These are phyloP conservation scores for Flaveria bidentis DNA, from an alignment of 129 eudicot genomes.

Conservation along the genomic window DNA sequence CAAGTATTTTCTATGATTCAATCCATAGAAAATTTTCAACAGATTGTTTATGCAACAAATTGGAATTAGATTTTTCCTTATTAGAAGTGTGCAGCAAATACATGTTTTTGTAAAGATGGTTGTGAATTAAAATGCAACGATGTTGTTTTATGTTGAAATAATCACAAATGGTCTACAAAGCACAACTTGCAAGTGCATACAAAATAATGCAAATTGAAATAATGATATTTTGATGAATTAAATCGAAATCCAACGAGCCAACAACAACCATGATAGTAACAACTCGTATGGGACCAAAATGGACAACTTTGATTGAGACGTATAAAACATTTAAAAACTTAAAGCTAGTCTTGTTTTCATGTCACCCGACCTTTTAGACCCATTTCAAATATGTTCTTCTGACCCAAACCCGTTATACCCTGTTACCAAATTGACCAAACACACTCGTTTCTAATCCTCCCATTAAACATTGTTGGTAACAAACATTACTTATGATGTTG, in stretches of 20 bases:
- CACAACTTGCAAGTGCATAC: conserved; percentile 28
- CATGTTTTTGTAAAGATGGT: neutral
- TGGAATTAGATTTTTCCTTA: too few species aligned
- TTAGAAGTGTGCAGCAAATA: too few species aligned
- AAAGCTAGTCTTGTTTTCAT: neutral
- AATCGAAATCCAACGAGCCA: conserved; percentile 24
- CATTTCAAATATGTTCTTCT: neutral
- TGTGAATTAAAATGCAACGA: neutral
- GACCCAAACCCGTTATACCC: neutral
- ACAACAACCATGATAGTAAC: conserved; percentile 28
- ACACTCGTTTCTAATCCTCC: neutral
- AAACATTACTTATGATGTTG: neutral
- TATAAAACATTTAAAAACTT: neutral
- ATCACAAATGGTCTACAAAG: neutral
- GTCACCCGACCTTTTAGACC: neutral
- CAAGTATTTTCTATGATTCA: neutral
- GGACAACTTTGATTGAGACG: conserved; percentile 19
- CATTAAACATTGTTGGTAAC: conserved; percentile 10
- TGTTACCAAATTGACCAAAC: neutral
- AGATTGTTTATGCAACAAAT: too few species aligned
- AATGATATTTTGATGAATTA: conserved; percentile 11
- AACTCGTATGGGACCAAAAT: conserved; percentile 32
- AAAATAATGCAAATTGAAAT: conserved; percentile 5
- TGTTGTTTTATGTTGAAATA: neutral
- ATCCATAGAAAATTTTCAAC: neutral